Percentiles rank a stretch among this genome's conserved stretches.
Evolutionary conservation across 805 yeast genomes (phyloP).

Genomic region (Candida insectalens): DNA sequence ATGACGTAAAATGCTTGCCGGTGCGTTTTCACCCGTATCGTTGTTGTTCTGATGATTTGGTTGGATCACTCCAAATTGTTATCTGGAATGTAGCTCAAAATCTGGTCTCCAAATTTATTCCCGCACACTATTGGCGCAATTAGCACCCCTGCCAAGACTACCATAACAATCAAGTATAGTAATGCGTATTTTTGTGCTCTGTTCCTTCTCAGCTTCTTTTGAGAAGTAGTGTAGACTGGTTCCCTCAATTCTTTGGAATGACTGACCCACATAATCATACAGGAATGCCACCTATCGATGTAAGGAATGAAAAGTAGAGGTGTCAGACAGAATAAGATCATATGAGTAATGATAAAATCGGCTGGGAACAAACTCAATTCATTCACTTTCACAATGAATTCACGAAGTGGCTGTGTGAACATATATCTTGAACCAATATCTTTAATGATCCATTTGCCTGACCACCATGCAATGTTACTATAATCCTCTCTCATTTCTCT

Average conservation of each 20-base stretch:
- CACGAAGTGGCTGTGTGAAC: conserved; percentile 36
- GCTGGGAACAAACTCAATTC: conserved; percentile 37
- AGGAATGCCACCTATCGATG: conserved; percentile 37
- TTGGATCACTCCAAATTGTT: conserved; percentile 36
- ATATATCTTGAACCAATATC: conserved; percentile 27
- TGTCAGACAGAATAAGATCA: conserved; percentile 27
- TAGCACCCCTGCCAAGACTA: conserved; percentile 30
- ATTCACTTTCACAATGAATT: conserved; percentile 32
- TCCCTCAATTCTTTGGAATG: conserved; percentile 28
- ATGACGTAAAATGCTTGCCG: conserved; percentile 28
- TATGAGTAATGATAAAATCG: conserved; percentile 39
- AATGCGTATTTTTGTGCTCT: conserved; percentile 35
- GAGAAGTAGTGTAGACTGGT: conserved; percentile 30
- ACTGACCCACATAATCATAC: conserved; percentile 40
- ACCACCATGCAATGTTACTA: conserved; percentile 43
- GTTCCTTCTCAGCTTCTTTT: conserved; percentile 28
- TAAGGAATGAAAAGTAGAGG: conserved; percentile 36
- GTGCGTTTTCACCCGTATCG: conserved; percentile 56
- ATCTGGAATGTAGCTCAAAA: conserved; percentile 10
- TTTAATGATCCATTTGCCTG: conserved; percentile 36
- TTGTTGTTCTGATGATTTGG: conserved; percentile 53
- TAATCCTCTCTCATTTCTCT: conserved; percentile 32
- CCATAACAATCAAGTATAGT: conserved; percentile 33
- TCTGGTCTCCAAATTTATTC: conserved; percentile 5
- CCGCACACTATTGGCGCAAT: conserved; percentile 37